Evolutionary conservation across 108 stramenopile genomes (phyloP).

Genomic region (Conticribra guillardii): DNA sequence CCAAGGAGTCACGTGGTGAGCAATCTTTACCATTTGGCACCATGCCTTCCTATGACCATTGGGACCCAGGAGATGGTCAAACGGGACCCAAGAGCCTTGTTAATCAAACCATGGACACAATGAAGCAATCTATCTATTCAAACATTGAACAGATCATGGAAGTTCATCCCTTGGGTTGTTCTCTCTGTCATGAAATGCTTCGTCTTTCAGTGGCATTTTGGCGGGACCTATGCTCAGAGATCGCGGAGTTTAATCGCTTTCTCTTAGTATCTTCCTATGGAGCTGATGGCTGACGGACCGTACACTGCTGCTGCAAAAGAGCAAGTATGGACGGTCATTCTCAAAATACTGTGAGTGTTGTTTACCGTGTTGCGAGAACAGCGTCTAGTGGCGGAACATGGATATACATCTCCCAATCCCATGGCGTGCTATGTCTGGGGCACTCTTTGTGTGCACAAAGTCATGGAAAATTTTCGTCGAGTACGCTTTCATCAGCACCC

Average conservation of each 20-base stretch:
- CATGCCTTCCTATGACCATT: neutral
- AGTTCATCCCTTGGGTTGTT: neutral
- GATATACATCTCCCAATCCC: neutral
- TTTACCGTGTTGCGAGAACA: too few species aligned
- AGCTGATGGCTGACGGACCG: neutral
- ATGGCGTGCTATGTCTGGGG: constrained; percentile 1
- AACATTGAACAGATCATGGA: neutral
- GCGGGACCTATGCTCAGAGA: neutral
- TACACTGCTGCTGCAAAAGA: neutral
- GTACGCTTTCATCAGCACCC: neutral
- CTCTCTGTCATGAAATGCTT: neutral
- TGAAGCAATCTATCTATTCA: too few species aligned
- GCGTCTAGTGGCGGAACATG: neutral
- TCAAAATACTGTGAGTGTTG: neutral
- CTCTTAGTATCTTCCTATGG: neutral
- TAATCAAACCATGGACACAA: neutral
- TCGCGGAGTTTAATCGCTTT: neutral
- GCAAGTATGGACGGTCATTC: constrained; percentile 3
- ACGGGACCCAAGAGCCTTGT: neutral
- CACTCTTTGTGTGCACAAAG: neutral
- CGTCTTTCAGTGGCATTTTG: neutral
- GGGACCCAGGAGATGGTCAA: constrained; percentile 3
- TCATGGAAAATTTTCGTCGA: neutral
- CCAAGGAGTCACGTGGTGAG: neutral
- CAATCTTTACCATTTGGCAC: neutral